Percentiles rank a stretch among this genome's conserved stretches.
Conservation (phyloP, 257 asterid species). For the Solanum chilense region DNA sequence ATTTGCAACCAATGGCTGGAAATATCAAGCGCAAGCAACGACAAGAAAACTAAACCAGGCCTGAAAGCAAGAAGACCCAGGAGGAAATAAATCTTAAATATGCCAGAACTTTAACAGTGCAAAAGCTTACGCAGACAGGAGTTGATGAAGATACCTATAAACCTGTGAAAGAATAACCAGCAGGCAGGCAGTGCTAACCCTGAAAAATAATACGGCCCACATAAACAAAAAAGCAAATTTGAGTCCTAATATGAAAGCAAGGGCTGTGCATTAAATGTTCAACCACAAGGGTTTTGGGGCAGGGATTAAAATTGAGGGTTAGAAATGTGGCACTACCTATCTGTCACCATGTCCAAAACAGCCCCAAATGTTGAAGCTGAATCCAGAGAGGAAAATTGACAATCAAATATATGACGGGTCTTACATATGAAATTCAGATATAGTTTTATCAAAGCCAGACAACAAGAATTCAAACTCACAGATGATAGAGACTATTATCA, state of each 20-base stretch:
- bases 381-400: slow-evolving; percentile 8
- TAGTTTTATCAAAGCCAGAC: not conserved
- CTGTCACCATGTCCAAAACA: slow-evolving; percentile 81
- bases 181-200: slow-evolving; percentile 96
- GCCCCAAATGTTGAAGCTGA: slow-evolving; percentile 98
- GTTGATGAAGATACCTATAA: slow-evolving; percentile 46
- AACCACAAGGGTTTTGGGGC: not conserved
- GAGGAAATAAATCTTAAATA: not conserved
- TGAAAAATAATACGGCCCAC: slow-evolving; percentile 19
- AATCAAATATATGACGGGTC: not conserved
- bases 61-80: slow-evolving; percentile 22
- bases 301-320: not conserved
- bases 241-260: not conserved
- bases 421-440: not conserved
- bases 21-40: slow-evolving; percentile 85
- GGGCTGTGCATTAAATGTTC: not conserved
- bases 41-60: slow-evolving; percentile 78
- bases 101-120: not conserved
- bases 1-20: slow-evolving; percentile 98
- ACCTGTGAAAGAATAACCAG: slow-evolving; percentile 96
- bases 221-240: not conserved
- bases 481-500: not conserved
- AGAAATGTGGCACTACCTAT: slow-evolving; percentile 41
- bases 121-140: not conserved
- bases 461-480: not conserved